Evolutionary conservation across 805 yeast species (phyloP).

Genomic region (Yamadazyma insecticola): DNA sequence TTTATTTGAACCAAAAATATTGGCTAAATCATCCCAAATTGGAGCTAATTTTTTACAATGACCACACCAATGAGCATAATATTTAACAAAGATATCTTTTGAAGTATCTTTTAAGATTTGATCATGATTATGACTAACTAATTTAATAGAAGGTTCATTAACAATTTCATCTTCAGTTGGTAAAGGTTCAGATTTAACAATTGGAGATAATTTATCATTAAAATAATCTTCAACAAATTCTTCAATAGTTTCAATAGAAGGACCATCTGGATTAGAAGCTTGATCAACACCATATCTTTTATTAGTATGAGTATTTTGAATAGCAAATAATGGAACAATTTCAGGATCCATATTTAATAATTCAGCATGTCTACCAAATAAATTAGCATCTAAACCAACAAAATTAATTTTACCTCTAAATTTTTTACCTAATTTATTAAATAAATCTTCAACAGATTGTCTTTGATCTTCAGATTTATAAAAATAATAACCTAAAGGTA

Average conservation of each 20-base stretch:
- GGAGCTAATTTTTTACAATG: conserved; percentile 93
- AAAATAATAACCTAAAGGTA: conserved; percentile 88
- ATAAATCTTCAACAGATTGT: conserved; percentile 45
- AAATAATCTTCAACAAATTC: conserved; percentile 60
- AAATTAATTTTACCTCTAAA: conserved; percentile 78
- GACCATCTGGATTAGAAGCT: conserved; percentile 40
- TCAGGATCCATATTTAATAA: conserved; percentile 77
- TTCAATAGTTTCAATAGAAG: conserved; percentile 44
- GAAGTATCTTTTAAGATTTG: conserved; percentile 50
- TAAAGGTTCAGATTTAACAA: conserved; percentile 77
- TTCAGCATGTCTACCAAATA: conserved; percentile 82
- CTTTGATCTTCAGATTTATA: conserved; percentile 68
- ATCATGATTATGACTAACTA: conserved; percentile 83
- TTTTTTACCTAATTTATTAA: conserved; percentile 64
- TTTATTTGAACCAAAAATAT: conserved; percentile 50
- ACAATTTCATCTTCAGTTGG: conserved; percentile 74
- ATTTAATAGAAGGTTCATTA: conserved; percentile 55
- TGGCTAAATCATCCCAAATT: conserved; percentile 81
- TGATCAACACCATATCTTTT: conserved; percentile 78
- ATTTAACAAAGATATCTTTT: conserved; percentile 80
- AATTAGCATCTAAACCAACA: conserved; percentile 80
- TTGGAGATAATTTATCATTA: conserved; percentile 64
- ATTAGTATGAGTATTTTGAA: conserved; percentile 67
- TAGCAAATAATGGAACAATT: conserved; percentile 80
- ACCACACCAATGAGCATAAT: conserved; percentile 98